Base-by-base conservation (phyloP, 495 filamentous ascomycete genomes). In the Hyaloscypha hepaticicola region DNA sequence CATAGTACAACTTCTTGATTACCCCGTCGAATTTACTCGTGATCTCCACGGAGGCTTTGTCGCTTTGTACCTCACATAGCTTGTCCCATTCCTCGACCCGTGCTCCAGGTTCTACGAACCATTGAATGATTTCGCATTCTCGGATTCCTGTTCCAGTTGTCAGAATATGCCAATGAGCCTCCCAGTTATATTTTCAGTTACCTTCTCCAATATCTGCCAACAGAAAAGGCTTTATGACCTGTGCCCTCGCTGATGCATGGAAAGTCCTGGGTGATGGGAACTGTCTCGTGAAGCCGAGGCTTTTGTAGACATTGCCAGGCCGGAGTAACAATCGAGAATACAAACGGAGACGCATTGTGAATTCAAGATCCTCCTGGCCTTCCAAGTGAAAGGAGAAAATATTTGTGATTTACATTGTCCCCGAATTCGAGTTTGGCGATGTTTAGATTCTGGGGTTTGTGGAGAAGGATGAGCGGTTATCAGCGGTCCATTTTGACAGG, bases 31-130 rank as follows among this genome's bases (percentile, higher is more conserved):
- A 99, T 55, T 93, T 85, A 59, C 92, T 96, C 29, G 95, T 97
- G 61, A 99, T 99, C 85, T 98, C 95, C 48, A 96, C 92, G n/a
- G 92, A 93, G 16, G 96, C 96, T 76, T 99, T 99, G 78, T 99
- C 96, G 60, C 90, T 95, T 74, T 97, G 95, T 48, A 98, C 96
- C 77, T 99, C 95, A 75, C 96, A 99, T 41, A 99, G 78, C 61
- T 92, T 94, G 73, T 96, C 94, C 85, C 96, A 99, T 77, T 99
- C 92, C 79, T 98, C 93, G 69, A 99, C 92, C 60, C 92, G 87
- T 26, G 96, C 96, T 57, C 90, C 93, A 58, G 96, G 93, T 75
- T 97, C 89, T 65, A 98, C 95, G 75, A 97, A 99, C 96, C 96
- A 99, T 80, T 98, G 96, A 69, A 98, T 98, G 72, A 99, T 91